Evolutionary conservation across 306 rosid genomes (phyloP).

Genomic region (Glycyrrhiza uralensis): DNA sequence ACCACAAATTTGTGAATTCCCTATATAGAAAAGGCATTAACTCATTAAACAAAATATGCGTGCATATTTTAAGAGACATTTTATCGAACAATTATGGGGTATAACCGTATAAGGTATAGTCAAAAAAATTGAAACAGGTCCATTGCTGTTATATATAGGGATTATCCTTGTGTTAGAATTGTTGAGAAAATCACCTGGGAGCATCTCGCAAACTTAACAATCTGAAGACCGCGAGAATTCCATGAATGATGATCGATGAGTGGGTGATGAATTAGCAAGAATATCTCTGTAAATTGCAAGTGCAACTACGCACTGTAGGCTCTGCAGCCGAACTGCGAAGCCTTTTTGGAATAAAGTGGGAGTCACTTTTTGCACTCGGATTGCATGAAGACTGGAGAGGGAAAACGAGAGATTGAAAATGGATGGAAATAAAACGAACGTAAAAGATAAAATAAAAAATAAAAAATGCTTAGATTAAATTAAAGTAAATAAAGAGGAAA

Average conservation of each 20-base stretch:
- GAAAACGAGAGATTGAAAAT: no score
- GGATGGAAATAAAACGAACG: no score
- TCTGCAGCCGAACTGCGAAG: no score
- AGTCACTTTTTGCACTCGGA: no score
- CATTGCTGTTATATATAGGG: not conserved
- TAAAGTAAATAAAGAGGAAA: no score
- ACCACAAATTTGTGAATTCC: not conserved
- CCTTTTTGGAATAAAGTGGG: no score
- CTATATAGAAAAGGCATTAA: not conserved
- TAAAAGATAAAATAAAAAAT: no score
- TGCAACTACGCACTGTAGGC: no score
- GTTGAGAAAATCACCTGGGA: not conserved
- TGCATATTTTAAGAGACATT: not conserved
- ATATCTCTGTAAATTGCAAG: not conserved
- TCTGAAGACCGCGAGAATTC: not conserved
- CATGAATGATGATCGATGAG: not conserved
- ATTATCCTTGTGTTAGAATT: not conserved
- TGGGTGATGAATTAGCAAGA: not conserved
- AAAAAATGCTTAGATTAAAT: no score
- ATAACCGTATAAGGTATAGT: not conserved
- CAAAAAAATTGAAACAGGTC: not conserved
- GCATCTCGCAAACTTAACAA: not conserved
- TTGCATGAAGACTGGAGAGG: no score
- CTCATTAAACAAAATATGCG: not conserved
- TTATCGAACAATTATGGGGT: not conserved